phyloP scores from a whole-genome alignment of 345 rosid species.

The Chamaenerion angustifolium region DNA sequence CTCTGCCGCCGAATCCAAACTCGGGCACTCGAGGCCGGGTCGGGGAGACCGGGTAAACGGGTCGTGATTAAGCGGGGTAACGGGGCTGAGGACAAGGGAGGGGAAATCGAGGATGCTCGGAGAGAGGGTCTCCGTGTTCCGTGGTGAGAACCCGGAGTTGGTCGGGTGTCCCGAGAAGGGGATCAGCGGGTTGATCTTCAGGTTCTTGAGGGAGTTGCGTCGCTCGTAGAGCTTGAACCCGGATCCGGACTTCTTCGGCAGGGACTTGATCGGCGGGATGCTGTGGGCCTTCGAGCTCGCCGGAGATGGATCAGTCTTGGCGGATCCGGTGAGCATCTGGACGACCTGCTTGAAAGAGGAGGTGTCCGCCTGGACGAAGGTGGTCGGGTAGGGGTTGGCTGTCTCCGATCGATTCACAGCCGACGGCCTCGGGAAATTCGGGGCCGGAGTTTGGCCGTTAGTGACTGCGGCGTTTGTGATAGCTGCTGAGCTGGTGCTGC shows the following conservation, averaged over 20 bases:
- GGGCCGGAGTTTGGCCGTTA: conserved; percentile 17
- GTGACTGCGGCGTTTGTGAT: conserved; percentile 16
- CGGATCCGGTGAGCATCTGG: conserved; percentile 93
- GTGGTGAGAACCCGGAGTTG: conserved; percentile 46
- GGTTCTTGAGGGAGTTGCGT: conserved; percentile 71
- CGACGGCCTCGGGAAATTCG: conserved; percentile 18
- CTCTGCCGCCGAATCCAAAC: conserved; percentile 31
- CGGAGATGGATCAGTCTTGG: conserved; percentile 21
- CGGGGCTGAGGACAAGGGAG: conserved; percentile 71
- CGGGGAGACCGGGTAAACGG: conserved; percentile 62
- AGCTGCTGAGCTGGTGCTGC: conserved; percentile 20
- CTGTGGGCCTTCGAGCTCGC: conserved; percentile 31
- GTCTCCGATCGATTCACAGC: conserved; percentile 75
- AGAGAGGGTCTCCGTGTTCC: conserved; percentile 73
- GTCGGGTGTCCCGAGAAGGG: conserved; percentile 29
- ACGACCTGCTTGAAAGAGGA: conserved; percentile 94
- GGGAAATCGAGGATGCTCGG: conserved; percentile 92
- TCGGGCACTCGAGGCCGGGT: conserved; percentile 4
- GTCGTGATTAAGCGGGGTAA: conserved; percentile 82
- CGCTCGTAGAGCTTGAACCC: conserved; percentile 91
- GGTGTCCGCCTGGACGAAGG: conserved; percentile 92
- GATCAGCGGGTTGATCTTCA: conserved; percentile 70
- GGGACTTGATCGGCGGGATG: conserved; percentile 89
- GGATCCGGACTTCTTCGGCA: conserved; percentile 51
- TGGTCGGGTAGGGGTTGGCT: conserved; percentile 76